These are phyloP conservation scores for Porodaedalea pini DNA, from an alignment of 1,284 basidiomycete genomes.

Conservation along the genomic window DNA sequence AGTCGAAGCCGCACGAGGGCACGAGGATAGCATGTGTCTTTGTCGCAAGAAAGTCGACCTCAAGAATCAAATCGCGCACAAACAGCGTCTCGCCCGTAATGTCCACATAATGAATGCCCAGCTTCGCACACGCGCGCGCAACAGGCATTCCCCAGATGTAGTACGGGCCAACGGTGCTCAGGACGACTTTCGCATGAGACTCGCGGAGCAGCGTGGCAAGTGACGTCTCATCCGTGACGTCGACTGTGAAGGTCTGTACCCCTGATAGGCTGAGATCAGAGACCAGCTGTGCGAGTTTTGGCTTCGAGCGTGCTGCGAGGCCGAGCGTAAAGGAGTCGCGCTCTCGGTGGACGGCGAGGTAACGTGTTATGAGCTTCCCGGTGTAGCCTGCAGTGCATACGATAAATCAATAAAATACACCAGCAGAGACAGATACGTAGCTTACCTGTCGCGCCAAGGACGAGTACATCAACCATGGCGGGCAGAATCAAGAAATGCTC, in stretches of 20 bases:
- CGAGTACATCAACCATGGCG: constrained; percentile 45
- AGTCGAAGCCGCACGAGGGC: constrained; percentile 70
- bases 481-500: not conserved
- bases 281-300: constrained; percentile 49
- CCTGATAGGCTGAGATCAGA: constrained; percentile 34
- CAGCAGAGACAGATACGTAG: not conserved
- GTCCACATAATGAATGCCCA: constrained; percentile 64
- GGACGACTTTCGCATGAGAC: constrained; percentile 49
- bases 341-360: constrained; percentile 58
- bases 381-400: constrained; percentile 39
- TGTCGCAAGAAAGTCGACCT: constrained; percentile 61
- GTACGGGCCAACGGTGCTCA: constrained; percentile 67
- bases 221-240: constrained; percentile 44
- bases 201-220: constrained; percentile 52
- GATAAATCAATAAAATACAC: constrained; percentile 19
- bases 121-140: constrained; percentile 52
- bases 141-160: constrained; percentile 62
- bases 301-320: constrained; percentile 55
- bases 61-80: constrained; percentile 48
- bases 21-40: constrained; percentile 67
- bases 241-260: constrained; percentile 46
- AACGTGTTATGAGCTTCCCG: constrained; percentile 58
- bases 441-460: constrained; percentile 59
- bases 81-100: constrained; percentile 55
- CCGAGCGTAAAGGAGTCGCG: constrained; percentile 56